Evolutionary conservation across 257 asterid genomes (phyloP).

Genomic region (Ilex asprella): DNA sequence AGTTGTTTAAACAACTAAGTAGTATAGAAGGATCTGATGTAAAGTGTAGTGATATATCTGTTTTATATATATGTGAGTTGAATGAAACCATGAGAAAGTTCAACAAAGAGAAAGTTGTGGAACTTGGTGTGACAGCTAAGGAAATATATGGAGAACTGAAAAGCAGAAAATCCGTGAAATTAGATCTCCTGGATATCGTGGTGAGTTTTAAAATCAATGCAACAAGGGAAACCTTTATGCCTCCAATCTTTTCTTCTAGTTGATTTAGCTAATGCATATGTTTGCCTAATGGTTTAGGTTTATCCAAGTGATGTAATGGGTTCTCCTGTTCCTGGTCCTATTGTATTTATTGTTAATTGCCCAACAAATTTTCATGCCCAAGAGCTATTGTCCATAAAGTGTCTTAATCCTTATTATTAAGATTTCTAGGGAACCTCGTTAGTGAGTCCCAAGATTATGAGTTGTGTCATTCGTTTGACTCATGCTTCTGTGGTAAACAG

Average conservation of each 20-base stretch:
- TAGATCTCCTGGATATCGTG: conserved; percentile 64
- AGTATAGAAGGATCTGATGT: conserved; percentile 21
- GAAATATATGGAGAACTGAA: conserved; percentile 81
- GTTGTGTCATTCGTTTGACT: conserved; percentile 76
- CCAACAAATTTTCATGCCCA: conserved; percentile 64
- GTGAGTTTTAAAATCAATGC: conserved; percentile 13
- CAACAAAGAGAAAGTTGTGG: conserved; percentile 64
- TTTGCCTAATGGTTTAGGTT: conserved; percentile 36
- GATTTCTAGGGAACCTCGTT: conserved; percentile 27
- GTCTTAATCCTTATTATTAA: conserved; percentile 49
- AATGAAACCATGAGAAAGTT: conserved; percentile 89
- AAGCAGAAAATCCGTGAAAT: conserved; percentile 73
- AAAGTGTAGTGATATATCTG: conserved; percentile 76
- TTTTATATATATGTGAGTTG: conserved; percentile 77
- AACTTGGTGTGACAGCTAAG: conserved; percentile 80
- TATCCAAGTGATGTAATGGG: conserved; percentile 83
- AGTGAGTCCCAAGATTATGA: conserved; percentile 55
- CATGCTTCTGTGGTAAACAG: conserved; percentile 49
- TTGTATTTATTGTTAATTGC: conserved; percentile 79
- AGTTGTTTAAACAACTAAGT: conserved; percentile 58
- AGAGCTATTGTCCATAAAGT: conserved; percentile 36
- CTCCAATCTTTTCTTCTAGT: neutral
- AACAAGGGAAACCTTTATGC: too few relatives aligned
- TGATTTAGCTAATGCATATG: too few relatives aligned
- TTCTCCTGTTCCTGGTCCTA: conserved; percentile 86